phyloP scores from a whole-genome alignment of 2,329 filamentous ascomycete species.

The Penicillium sumatraense region DNA sequence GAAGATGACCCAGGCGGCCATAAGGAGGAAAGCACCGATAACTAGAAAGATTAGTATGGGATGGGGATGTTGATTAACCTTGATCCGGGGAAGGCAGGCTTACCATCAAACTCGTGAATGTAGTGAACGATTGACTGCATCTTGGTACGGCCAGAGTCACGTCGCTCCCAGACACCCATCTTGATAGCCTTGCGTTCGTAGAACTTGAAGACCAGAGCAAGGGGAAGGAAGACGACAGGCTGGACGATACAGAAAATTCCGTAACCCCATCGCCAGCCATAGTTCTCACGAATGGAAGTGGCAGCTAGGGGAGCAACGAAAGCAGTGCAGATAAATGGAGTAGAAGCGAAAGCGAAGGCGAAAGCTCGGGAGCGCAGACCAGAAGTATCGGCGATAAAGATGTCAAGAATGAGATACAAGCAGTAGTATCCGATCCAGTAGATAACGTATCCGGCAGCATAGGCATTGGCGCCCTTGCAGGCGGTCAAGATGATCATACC shows the following conservation, averaged over 20 bases:
- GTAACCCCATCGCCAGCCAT: conserved; percentile 44
- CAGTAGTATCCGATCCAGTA: conserved; percentile 64
- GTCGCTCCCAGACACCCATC: conserved; percentile 55
- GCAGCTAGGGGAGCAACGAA: conserved; percentile 60
- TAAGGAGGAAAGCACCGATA: conserved; percentile 34
- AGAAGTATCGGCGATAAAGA: conserved; percentile 68
- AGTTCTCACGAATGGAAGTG: conserved; percentile 52
- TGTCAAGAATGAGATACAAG: conserved; percentile 59
- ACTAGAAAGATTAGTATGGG: conserved; percentile 20
- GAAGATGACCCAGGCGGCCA: conserved; percentile 33
- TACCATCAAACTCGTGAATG: conserved; percentile 65
- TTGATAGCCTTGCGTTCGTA: conserved; percentile 64
- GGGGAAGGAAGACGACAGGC: conserved; percentile 59
- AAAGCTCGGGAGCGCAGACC: conserved; percentile 64
- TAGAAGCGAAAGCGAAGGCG: conserved; percentile 62
- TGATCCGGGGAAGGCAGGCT: no score
- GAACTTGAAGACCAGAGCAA: conserved; percentile 59
- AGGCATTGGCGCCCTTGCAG: conserved; percentile 64
- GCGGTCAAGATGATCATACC: conserved; percentile 66
- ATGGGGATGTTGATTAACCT: no score
- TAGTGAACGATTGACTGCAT: conserved; percentile 59
- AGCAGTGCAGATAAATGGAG: conserved; percentile 66
- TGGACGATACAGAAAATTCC: conserved; percentile 65
- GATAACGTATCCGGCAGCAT: conserved; percentile 66
- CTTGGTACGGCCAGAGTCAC: conserved; percentile 51